Base-by-base conservation (phyloP, 306 rosid genomes). In the Vigna angularis region DNA sequence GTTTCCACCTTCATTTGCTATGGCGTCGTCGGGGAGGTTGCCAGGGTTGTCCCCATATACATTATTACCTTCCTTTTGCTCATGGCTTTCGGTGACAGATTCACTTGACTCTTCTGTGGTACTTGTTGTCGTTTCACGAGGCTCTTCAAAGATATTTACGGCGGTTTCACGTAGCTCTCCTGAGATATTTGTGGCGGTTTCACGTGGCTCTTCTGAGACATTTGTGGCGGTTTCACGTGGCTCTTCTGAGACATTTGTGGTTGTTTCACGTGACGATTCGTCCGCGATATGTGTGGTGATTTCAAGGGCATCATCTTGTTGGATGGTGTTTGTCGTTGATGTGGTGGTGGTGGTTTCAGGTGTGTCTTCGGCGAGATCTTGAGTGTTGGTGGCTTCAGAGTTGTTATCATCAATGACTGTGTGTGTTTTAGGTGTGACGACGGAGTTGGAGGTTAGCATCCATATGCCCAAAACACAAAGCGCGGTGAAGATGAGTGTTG, bases 11-110 rank as follows among this genome's bases (percentile, higher is more conserved):
- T 83, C 90, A 1, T 75, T 49, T 72, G 82, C 86, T n/a, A 92
- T 86, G 52, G 96, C 94, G 55, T 93, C 98, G 2, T 85, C 90
- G 0, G 98, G 96, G 22, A 93, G 93, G 53, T 90, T 87, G 3
- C 94, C 91, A 2, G 96, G 93, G 72, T 86, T 90, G 78, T 93
- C 98, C 57, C 92, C 98, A 9, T 71, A 89, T 0, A 83, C 20
- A 0, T 83, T 34, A 0, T 83, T 34, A 0, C 72, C 32, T 14
- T 73, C 78, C n/a, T 81, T 82, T n/a, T 76, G 77, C 18, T 22
- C 75, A 2, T 36, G 47, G 14, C 50, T 67, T 71, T 80, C 81
- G 12, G 63, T 9, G 70, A 7, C 4, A 0, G 15, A 36, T 36
- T 64, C 69, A n/a, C 7, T 22, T n/a, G 69, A 16, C 47, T 63